Evolutionary conservation across 164 flowering plant species (phyloP).

Genomic region (Liquidambar formosana): DNA sequence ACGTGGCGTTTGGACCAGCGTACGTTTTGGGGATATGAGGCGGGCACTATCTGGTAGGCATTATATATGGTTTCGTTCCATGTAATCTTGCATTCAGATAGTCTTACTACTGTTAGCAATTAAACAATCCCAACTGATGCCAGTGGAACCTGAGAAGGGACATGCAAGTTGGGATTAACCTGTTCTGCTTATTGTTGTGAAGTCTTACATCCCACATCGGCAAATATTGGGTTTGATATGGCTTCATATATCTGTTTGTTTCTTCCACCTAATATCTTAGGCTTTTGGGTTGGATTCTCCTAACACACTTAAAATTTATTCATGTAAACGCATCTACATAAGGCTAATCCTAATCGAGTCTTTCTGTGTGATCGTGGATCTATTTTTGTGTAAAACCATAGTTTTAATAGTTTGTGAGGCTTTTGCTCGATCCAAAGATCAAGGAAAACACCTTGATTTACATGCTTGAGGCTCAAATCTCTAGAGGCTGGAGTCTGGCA

Average conservation of each 20-base stretch:
- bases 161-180: background rate
- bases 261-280: too few species aligned
- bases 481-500: background rate
- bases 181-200: too few species aligned
- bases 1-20: conserved; percentile 90
- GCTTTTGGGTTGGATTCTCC: too few species aligned
- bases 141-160: background rate
- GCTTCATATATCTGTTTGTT: too few species aligned
- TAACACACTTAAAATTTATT: background rate
- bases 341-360: background rate
- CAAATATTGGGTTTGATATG: too few species aligned
- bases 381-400: background rate
- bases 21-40: conserved; percentile 79
- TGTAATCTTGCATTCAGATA: background rate
- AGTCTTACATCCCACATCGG: too few species aligned
- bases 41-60: conserved; percentile 76
- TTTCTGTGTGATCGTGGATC: background rate
- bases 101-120: background rate
- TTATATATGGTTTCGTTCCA: background rate
- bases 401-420: background rate
- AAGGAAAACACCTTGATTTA: background rate
- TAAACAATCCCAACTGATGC: background rate
- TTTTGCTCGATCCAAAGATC: background rate
- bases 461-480: background rate
- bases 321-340: background rate